Evolutionary conservation across 2,329 filamentous ascomycete genomes (phyloP), one percentile per base, ranked within the genome.

Genomic region (Fusarium annulatum): DNA sequence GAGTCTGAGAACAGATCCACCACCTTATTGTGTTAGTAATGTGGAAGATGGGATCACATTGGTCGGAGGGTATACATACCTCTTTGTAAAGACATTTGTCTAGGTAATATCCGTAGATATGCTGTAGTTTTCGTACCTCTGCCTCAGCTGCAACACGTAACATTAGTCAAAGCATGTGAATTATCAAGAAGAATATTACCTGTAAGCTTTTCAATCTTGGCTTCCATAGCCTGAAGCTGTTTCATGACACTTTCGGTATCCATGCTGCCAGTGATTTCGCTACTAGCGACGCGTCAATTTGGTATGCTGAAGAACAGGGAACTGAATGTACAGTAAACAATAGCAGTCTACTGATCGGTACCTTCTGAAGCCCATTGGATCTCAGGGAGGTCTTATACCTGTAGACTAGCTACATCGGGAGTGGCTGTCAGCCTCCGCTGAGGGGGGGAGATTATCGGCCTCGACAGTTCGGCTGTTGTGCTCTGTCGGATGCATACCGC

Each of bases 51-150:
- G 3, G 39, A 5, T 45, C 0, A 12, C 11, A 43, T 16, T 33
- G 12, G 7, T 1, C 16, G 19, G 21, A 55, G 2, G 2, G 1
- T 9, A 4, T 34, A 9, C 53, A 3, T 57, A 57, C 55, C 39
- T 57, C 55, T 18, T 48, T 57, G 30, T 57, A 57, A 21, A 57
- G 39, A 14, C 55, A 57, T 43, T 57, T 57, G 28, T 57, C 55
- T 8, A 57, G 39, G n/a, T 57, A 57, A 14, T 57, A 57, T 26
- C 55, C 55, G n/a, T 57, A 57, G 9, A 57, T 57, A 14, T 57
- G 23, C 28, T 57, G 55, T 7, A 57, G 9, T 1, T 57, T 57
- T 26, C 55, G 39, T 14, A 57, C 55, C 34, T 57, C 55, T 0
- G 55, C 39, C 9, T 57, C 55, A 26, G 53, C 51, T 53, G 9